Evolutionary conservation across 345 rosid genomes (phyloP).

Genomic region (Arabidopsis arenosa): DNA sequence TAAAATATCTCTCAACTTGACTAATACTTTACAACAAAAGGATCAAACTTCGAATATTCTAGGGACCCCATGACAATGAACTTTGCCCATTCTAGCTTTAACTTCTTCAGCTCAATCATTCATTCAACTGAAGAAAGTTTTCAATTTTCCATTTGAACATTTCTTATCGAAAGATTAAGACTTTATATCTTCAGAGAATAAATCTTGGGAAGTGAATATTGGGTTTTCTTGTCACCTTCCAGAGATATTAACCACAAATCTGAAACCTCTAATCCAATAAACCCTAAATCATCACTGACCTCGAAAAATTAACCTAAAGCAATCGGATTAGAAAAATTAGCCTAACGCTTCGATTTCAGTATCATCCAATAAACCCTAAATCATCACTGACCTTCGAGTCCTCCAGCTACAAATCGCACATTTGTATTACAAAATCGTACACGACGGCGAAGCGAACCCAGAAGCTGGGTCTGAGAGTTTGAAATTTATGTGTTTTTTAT

Average conservation of each 20-base stretch:
- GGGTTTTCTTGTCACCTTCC: background rate
- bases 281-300: background rate
- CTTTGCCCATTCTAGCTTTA: background rate
- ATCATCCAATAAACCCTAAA: too few species aligned
- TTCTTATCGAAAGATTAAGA: background rate
- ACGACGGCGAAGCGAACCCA: too few species aligned
- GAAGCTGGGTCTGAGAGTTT: too few species aligned
- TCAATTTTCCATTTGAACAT: background rate
- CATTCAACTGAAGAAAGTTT: background rate
- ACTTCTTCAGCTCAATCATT: background rate
- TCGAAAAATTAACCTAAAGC: too few species aligned
- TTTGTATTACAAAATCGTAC: too few species aligned
- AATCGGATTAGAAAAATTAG: too few species aligned
- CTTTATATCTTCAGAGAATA: background rate
- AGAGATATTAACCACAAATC: background rate
- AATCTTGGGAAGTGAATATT: background rate
- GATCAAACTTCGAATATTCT: background rate
- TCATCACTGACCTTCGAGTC: background rate
- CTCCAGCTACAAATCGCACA: too few species aligned
- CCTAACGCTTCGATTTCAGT: too few species aligned
- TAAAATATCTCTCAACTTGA: constrained; percentile 13
- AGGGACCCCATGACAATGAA: constrained; percentile 2
- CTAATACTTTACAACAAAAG: background rate
- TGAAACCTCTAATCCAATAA: background rate
- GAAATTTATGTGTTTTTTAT: too few species aligned